Evolutionary conservation across 306 rosid genomes (phyloP), one percentile per base, ranked within the genome.

Genomic region (Malus sylvestris): DNA sequence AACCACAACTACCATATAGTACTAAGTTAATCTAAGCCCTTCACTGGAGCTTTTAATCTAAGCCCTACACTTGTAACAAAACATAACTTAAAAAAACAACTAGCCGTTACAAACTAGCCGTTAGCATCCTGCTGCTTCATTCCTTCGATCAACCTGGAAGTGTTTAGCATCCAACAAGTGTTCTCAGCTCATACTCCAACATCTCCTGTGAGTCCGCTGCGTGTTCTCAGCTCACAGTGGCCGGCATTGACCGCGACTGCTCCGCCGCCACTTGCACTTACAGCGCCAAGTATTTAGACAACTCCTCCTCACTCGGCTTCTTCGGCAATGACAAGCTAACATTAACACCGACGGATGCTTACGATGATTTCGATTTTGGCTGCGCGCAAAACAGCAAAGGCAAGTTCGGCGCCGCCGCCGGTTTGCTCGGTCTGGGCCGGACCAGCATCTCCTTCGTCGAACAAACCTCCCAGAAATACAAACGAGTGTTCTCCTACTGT

Each of bases 361-460:
- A 88, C 20, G 45, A 73, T 0, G 20, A 59, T 22, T 87, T 86
- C 80, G 63, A 89, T 46, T 91, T 89, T 29, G 95, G 95, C 8
- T 93, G 97, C 55, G 97, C 97, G 79, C 86, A 89, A 38, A 20
- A 91, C 76, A 93, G 91, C 81, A 63, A 74, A 4, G 98, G 95
- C 20, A 83, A 86, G 57, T 87, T 88, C 53, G 71, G 82, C 0
- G 85, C 90, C 19, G 19, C 87, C 1, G 92, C 97, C 19, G 96
- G 98, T 2, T 76, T 91, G 20, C 61, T 93, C 6, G 97, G 98
- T 71, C 96, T 93, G 3, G 98, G 91, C 66, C 89, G 97, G n/a
- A 80, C 82, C 80, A 81, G 77, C 0, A 78, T 88, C 74, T 93
- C 98, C 61, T 11, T 93, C 6, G 83, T 93, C 71, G 81, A 88